These are phyloP conservation scores for Powellomyces hirtus DNA, from an alignment of 192 early-diverging fungal genomes.

Conservation along the genomic window DNA sequence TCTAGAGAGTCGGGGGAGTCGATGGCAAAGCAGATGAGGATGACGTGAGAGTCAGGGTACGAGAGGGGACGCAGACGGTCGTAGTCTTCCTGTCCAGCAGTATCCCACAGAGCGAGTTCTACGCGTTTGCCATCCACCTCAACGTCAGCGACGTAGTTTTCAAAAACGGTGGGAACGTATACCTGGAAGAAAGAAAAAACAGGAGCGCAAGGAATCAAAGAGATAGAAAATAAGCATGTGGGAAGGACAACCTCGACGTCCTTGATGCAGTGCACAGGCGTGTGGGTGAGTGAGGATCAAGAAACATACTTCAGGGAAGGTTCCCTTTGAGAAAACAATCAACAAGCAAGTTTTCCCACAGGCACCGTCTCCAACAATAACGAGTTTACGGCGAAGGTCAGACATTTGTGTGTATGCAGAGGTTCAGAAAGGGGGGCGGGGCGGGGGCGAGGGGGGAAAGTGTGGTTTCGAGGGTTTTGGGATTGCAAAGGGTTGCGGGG, in stretches of 20 bases:
- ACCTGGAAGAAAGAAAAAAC: constrained; percentile 19
- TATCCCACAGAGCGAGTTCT: constrained; percentile 95
- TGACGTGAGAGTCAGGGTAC: constrained; percentile 89
- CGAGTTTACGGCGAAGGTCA: constrained; percentile 79
- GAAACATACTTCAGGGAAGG: constrained; percentile 35
- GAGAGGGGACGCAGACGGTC: constrained; percentile 89
- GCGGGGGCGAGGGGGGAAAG: not conserved
- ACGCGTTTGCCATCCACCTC: constrained; percentile 81
- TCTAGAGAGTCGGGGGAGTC: constrained; percentile 74
- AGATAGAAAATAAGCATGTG: too few species aligned
- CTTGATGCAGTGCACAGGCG: too few species aligned
- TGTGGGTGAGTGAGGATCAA: not conserved
- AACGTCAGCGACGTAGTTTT: constrained; percentile 89
- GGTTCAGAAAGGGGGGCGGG: not conserved
- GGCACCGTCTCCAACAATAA: constrained; percentile 92
- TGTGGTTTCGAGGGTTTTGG: not conserved
- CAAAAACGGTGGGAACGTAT: constrained; percentile 69
- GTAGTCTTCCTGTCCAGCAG: constrained; percentile 95
- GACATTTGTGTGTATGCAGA: constrained; percentile 30
- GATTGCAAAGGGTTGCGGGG: not conserved
- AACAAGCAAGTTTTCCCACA: constrained; percentile 91
- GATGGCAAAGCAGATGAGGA: constrained; percentile 91
- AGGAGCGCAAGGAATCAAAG: too few species aligned
- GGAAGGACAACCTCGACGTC: too few species aligned
- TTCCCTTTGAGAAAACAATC: constrained; percentile 39